Conservation (phyloP, 2,329 filamentous ascomycete species). For the Dothistroma pini region DNA sequence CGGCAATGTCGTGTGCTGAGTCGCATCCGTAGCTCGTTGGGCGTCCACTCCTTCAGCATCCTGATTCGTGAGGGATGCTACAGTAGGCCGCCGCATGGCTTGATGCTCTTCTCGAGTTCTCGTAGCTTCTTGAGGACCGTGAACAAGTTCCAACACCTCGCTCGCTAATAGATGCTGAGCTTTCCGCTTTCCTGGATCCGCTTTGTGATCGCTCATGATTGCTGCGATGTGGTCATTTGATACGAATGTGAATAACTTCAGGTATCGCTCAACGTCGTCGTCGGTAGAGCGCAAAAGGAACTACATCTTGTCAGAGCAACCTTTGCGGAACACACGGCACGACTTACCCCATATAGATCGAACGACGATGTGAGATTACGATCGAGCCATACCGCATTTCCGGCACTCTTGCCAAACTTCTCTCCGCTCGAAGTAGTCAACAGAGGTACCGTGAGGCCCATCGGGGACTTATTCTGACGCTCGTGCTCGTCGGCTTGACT, state of each 20-base stretch:
- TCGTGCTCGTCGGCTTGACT: conserved; percentile 36
- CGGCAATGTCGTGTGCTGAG: conserved; percentile 29
- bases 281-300: conserved; percentile 85
- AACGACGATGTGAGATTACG: conserved; percentile 73
- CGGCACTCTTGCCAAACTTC: conserved; percentile 93
- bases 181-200: conserved; percentile 65
- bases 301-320: conserved; percentile 38
- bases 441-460: conserved; percentile 87
- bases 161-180: conserved; percentile 81
- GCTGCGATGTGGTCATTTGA: conserved; percentile 64
- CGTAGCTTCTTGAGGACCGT: conserved; percentile 64
- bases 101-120: conserved; percentile 58
- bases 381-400: conserved; percentile 93
- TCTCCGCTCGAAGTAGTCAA: conserved; percentile 78
- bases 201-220: conserved; percentile 64
- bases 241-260: conserved; percentile 89
- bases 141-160: conserved; percentile 76
- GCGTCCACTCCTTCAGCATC: background rate
- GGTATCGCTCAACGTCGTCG: conserved; percentile 71
- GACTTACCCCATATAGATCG: conserved; percentile 70
- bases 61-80: conserved; percentile 18
- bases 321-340: background rate
- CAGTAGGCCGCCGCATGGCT: conserved; percentile 37
- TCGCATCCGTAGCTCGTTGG: conserved; percentile 12
- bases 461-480: conserved; percentile 50